These are phyloP conservation scores for Oryza nivara DNA, from an alignment of 176 grass and related monocot genomes.

Conservation along the genomic window DNA sequence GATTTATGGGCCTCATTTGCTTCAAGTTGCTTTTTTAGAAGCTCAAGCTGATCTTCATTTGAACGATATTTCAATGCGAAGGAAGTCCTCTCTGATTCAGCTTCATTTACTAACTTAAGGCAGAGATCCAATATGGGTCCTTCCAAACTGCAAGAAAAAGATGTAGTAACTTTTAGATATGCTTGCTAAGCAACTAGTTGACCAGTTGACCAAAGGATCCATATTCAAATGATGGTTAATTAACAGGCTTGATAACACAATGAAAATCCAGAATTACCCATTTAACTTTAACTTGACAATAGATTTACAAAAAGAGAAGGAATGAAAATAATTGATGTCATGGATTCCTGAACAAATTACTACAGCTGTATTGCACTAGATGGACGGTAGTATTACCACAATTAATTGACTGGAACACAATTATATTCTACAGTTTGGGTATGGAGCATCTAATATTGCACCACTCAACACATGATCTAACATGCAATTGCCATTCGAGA, in stretches of 20 bases:
- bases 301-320: not conserved
- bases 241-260: slow-evolving; percentile 6
- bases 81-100: slow-evolving; percentile 68
- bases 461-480: not conserved
- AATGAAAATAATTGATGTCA: not conserved
- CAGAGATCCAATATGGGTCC: slow-evolving; percentile 76
- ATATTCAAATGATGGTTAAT: not conserved
- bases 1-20: slow-evolving; percentile 69
- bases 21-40: slow-evolving; percentile 71
- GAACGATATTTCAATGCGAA: slow-evolving; percentile 64
- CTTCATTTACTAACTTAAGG: slow-evolving; percentile 70
- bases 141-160: slow-evolving; percentile 61
- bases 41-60: slow-evolving; percentile 72
- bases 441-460: not conserved
- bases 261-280: not conserved
- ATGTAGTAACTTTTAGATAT: slow-evolving; percentile 13
- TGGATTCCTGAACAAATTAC: not conserved
- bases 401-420: not conserved
- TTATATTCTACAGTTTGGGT: not conserved
- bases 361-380: not conserved
- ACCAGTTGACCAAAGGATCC: not conserved
- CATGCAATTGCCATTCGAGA: not conserved
- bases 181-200: slow-evolving; percentile 16
- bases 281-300: slow-evolving; percentile 24
- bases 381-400: slow-evolving; percentile 2